Evolutionary conservation across 2,329 filamentous ascomycete species (phyloP), one percentile per base, ranked within the genome.

Genomic region (Trichoderma pleuroti): DNA sequence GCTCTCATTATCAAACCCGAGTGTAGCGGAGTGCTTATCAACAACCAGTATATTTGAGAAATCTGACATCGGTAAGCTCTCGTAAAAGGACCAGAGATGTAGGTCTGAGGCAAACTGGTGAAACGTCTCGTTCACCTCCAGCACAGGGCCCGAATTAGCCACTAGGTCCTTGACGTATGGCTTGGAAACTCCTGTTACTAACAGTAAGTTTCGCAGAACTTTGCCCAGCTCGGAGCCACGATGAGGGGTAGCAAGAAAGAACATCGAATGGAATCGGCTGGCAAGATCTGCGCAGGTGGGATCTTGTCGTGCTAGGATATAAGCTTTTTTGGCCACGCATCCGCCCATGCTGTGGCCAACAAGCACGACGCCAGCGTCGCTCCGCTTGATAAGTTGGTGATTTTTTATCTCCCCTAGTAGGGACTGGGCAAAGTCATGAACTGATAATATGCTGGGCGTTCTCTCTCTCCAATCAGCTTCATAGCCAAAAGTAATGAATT

Each of bases 321-420:
- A 71, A 1, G 65, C 34, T 28, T 59, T 60, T 57, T 71, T 71
- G 11, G 59, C 59, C 1, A 71, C 32, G 46, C 18, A 36, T 5
- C 70, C 70, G 16, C 70, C 65, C 70, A 71, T 71, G 28, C 70
- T 71, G 14, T 69, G 70, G 4, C 70, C 64, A 21, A 71, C 34
- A 6, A 68, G n/a, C 12, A 71, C 32, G n/a, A 71, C 28, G 11
- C 24, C n/a, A 32, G 69, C n/a, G 5, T 52, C 16, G 26, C 69
- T 57, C 9, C 52, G 21, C 28, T 28, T 52, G 24, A 71, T 71
- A 14, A 21, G 24, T 7, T 18, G 65, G 14, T 64, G 30, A 18
- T 60, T 69, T 30, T 21, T 39, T n/a, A 71, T 59, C 60, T 69
- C 70, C 11, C 70, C 59, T 0, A 65, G 24, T 3, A 69, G 49